phyloP scores from a whole-genome alignment of 2,329 filamentous ascomycete species.

The Ascochyta fabae region DNA sequence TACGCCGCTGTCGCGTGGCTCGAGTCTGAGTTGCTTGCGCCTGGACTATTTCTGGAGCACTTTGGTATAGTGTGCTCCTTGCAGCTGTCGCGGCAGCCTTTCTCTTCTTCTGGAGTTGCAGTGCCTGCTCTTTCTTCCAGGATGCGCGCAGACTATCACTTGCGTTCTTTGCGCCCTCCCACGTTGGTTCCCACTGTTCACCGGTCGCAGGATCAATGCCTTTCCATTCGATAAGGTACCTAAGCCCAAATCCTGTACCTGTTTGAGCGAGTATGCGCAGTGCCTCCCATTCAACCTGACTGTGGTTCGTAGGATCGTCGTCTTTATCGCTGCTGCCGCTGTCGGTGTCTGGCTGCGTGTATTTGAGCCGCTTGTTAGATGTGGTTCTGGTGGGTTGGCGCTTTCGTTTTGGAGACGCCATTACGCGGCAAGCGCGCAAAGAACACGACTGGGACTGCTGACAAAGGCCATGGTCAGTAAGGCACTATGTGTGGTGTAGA shows the following conservation, averaged over 20 bases:
- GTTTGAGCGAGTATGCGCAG: slow-evolving; percentile 27
- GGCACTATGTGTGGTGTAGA: background rate
- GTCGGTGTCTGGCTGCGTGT: slow-evolving; percentile 17
- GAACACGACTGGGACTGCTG: background rate
- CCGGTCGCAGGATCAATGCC: slow-evolving; percentile 57
- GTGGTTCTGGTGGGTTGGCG: slow-evolving; percentile 19
- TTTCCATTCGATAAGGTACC: slow-evolving; percentile 65
- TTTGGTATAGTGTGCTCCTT: background rate
- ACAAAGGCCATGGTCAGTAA: slow-evolving; percentile 31
- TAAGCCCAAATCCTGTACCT: slow-evolving; percentile 28
- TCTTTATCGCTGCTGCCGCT: slow-evolving; percentile 12
- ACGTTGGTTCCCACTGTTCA: slow-evolving; percentile 56
- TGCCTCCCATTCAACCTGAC: slow-evolving; percentile 19
- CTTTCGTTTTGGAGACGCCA: slow-evolving; percentile 37
- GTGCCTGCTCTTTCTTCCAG: slow-evolving; percentile 25
- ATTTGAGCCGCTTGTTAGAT: slow-evolving; percentile 27
- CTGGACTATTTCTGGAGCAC: background rate
- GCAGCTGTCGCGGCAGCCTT: background rate
- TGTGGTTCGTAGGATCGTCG: background rate
- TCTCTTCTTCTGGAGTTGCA: slow-evolving; percentile 3
- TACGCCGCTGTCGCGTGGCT: background rate
- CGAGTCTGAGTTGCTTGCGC: slow-evolving; percentile 1
- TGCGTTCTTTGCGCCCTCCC: slow-evolving; percentile 54
- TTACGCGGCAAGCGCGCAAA: slow-evolving; percentile 32
- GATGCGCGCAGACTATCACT: slow-evolving; percentile 46